Conservation (phyloP, 2,329 filamentous ascomycete species). For the Calonectria hawksworthii region DNA sequence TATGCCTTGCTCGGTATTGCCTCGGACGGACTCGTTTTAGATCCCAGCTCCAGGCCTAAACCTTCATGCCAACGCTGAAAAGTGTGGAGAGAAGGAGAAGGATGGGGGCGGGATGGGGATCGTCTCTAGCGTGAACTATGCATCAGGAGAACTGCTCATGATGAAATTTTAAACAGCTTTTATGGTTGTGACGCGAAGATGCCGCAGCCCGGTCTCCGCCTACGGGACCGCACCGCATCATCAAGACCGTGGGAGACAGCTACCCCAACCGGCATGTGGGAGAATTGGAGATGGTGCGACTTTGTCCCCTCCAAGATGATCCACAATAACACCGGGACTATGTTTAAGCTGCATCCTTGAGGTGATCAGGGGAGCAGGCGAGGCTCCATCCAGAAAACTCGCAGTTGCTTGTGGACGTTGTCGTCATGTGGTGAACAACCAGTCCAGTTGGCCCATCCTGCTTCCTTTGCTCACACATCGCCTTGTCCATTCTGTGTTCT, state of each 20-base stretch:
- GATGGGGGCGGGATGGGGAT: not conserved
- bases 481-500: not conserved
- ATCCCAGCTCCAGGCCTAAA: not conserved
- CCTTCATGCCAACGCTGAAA: not conserved
- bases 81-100: not conserved
- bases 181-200: not conserved
- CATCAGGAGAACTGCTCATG: not conserved
- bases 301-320: not conserved
- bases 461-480: not conserved
- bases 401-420: not conserved
- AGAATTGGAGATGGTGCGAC: not conserved
- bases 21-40: slow-evolving; percentile 4
- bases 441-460: not conserved
- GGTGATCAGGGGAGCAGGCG: not conserved
- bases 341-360: not conserved
- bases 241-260: not conserved
- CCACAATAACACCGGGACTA: slow-evolving; percentile 2
- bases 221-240: not conserved
- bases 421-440: not conserved
- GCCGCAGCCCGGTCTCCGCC: not conserved
- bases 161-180: not conserved
- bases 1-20: slow-evolving; percentile 6
- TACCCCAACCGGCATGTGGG: not conserved
- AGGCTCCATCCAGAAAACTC: not conserved
- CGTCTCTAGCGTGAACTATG: not conserved